A percentile compares a stretch with the other conserved stretches of the same genome.
Conservation (phyloP, 192 early-diverging fungal genomes). For the Podila verticillata region DNA sequence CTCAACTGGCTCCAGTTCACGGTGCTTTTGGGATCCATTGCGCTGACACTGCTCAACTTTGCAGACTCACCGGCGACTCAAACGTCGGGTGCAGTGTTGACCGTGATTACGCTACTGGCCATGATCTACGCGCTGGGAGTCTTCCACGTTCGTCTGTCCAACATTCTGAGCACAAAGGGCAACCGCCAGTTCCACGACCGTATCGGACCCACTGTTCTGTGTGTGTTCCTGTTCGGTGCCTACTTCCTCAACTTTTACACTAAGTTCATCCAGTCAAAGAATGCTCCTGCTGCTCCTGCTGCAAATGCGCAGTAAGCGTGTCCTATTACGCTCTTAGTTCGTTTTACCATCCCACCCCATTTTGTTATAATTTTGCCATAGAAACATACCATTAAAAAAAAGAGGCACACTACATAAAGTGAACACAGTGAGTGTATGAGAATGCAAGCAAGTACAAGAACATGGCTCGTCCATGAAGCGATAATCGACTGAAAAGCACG, state of each 20-base stretch:
- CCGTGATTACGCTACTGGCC: conserved; percentile 70
- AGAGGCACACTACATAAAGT: too few relatives aligned
- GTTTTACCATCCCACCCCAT: too few relatives aligned
- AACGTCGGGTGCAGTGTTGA: conserved; percentile 62
- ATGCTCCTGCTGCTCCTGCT: background rate
- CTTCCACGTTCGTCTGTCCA: conserved; percentile 79
- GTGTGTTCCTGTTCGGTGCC: conserved; percentile 66
- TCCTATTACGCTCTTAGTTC: too few relatives aligned
- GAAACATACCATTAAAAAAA: too few relatives aligned
- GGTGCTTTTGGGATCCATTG: conserved; percentile 66
- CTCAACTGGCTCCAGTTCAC: conserved; percentile 84
- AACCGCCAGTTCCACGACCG: conserved; percentile 80
- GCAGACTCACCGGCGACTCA: conserved; percentile 55
- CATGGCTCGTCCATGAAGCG: too few relatives aligned
- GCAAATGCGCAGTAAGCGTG: background rate
- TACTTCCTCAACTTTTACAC: conserved; percentile 53
- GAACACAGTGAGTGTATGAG: too few relatives aligned
- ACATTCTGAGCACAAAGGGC: conserved; percentile 70
- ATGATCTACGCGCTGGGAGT: conserved; percentile 83
- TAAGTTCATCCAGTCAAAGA: conserved; percentile 10
- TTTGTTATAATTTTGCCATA: too few relatives aligned
- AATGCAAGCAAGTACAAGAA: too few relatives aligned
- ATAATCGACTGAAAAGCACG: too few relatives aligned
- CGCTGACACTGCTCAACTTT: conserved; percentile 74
- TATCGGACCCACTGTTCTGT: conserved; percentile 76